phyloP scores from a whole-genome alignment of 1,284 basidiomycete species.

The Tilletia indica region DNA sequence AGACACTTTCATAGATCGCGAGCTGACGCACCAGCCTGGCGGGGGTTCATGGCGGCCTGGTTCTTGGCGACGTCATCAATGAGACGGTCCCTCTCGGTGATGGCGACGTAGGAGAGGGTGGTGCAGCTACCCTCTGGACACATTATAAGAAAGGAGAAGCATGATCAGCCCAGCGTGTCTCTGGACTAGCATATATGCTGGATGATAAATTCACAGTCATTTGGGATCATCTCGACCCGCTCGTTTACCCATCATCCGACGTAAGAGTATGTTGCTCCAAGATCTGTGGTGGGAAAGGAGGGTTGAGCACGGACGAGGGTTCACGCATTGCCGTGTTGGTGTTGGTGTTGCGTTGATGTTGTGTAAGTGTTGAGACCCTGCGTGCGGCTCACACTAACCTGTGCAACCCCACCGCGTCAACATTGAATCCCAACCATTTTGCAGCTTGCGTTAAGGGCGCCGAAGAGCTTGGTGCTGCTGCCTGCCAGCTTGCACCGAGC shows the following conservation, averaged over 20 bases:
- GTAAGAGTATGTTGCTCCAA: slow-evolving; percentile 82
- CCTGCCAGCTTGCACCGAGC: too few species aligned
- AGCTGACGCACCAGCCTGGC: slow-evolving; percentile 63
- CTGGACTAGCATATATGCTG: background rate
- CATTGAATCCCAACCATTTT: too few species aligned
- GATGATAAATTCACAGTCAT: slow-evolving; percentile 49
- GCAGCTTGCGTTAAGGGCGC: too few species aligned
- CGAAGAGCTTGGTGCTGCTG: too few species aligned
- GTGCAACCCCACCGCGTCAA: too few species aligned
- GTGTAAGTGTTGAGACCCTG: too few species aligned
- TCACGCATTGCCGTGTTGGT: too few species aligned
- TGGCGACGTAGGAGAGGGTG: slow-evolving; percentile 98
- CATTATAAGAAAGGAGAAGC: slow-evolving; percentile 17
- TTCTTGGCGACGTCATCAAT: slow-evolving; percentile 76
- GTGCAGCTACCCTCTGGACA: slow-evolving; percentile 93
- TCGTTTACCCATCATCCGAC: slow-evolving; percentile 58
- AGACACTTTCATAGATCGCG: too few species aligned
- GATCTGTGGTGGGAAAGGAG: too few species aligned
- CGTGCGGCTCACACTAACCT: too few species aligned
- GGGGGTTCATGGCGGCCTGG: slow-evolving; percentile 87
- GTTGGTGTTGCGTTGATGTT: too few species aligned
- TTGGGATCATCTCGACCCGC: slow-evolving; percentile 57
- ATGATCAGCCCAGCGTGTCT: background rate
- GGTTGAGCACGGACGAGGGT: too few species aligned
- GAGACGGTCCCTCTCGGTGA: slow-evolving; percentile 94